Base-by-base conservation (phyloP, 345 rosid species). In the Zanthoxylum bungeanum region DNA sequence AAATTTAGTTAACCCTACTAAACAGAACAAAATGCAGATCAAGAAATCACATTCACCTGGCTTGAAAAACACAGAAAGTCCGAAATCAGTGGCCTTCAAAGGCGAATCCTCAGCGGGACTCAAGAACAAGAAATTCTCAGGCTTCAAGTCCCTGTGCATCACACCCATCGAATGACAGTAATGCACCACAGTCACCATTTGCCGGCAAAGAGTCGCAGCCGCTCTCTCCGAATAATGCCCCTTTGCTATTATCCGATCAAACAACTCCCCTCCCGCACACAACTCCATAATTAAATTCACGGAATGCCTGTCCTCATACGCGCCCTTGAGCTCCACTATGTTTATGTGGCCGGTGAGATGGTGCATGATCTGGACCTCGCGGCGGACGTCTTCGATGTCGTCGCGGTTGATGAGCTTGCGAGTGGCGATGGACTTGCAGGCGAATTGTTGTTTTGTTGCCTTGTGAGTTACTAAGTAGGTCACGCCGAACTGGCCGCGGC, bases 301-400 rank as follows among this genome's bases (percentile, higher is more conserved):
- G 1, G 91, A 89, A 37, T 92, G 89, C 67, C 85, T 74, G 68
- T 92, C 99, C 82, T 95, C 99, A 31, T 85, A 89, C 1, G 98
- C 92, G 40, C 91, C 98, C 76, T 92, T 92, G 77, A 95, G 85
- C 82, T 95, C 99, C 75, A 95, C 99, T 33, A 92, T 88, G 53
- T 95, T 95, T 82, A 93, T 93, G 71, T 92, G 90, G 25, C 98
- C 99, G 17, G 98, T 95, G 52, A 95, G 88, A 77, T 95, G 99
- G 73, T 95, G 82, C 99, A 95, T 95, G 84, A 94, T 92, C 93
- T 94, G 98, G 70, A 94, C 98, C 82, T 94, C 98, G 36, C 98
- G 97, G 65, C 91, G 97, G 56, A 92, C 88, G 47, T 94, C 98
- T 42, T 94, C 96, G 25, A 92, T 74, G 80, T 92, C 98, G 46